phyloP scores from a whole-genome alignment of 257 asterid species.

The Nemophila menziesii region DNA sequence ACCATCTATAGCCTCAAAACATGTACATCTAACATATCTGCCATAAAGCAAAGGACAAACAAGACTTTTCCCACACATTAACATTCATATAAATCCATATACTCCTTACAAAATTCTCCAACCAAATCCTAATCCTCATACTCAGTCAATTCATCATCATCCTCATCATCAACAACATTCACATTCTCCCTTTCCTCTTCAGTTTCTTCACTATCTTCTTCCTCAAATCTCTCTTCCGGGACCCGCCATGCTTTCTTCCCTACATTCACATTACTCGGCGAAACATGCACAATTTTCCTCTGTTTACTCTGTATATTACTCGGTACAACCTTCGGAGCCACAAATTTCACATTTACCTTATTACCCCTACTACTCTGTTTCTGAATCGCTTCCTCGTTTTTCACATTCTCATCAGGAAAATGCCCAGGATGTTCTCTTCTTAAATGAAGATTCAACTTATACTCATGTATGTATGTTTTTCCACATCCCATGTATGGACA shows the following conservation, averaged over 20 bases:
- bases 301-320: too few relatives aligned
- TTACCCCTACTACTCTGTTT: constrained; percentile 51
- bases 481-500: constrained; percentile 93
- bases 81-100: too few relatives aligned
- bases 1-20: too few relatives aligned
- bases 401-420: constrained; percentile 62
- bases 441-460: constrained; percentile 91
- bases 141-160: constrained; percentile 96
- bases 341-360: constrained; percentile 60
- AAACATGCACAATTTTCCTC: constrained; percentile 39
- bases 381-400: constrained; percentile 33
- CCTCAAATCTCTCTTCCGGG: constrained; percentile 44
- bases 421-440: constrained; percentile 89
- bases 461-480: constrained; percentile 94
- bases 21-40: too few relatives aligned
- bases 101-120: too few relatives aligned
- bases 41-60: too few relatives aligned
- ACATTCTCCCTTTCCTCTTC: constrained; percentile 80
- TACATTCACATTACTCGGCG: constrained; percentile 35
- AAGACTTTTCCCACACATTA: too few relatives aligned
- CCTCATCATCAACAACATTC: constrained; percentile 63
- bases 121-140: constrained; percentile 90
- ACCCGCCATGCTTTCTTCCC: constrained; percentile 46
- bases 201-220: constrained; percentile 95
- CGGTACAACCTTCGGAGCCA: constrained; percentile 62